Base-by-base conservation (phyloP, 202 grass and related monocot species). In the Zizania palustris region DNA sequence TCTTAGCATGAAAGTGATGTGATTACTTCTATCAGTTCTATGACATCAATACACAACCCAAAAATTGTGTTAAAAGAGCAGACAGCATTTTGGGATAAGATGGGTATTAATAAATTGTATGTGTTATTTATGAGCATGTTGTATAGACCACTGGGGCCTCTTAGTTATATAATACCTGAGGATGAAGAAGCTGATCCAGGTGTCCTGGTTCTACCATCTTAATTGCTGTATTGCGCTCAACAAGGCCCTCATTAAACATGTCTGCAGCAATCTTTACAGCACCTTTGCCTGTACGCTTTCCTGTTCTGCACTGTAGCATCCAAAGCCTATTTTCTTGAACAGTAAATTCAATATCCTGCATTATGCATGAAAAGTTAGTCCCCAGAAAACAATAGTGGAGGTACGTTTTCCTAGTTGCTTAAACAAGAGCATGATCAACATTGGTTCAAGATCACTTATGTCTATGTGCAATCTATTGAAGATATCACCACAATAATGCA, bases 171-270 rank as follows among this genome's bases (percentile, higher is more conserved):
- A 50, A 75, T 98, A 99, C 96, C 87, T 99, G 96, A 33, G 96
- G 96, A 84, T 99, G 96, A 69, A 99, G 96, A 85, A 99, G 96
- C 82, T 99, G 96, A 62, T 96, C 96, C 41, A 99, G 54, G 79
- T 99, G 96, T 16, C 92, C 90, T 85, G 96, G 85, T 68, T 99
- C 96, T 9, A 99, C 96, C 96, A 96, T 96, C 86, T 99, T 99
- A 83, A 99, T 90, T 0, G 92, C 96, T 63, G 67, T 13, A 38
- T 20, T 56, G 41, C 12, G 81, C 11, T 96, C 92, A 79, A 99
- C 81, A 82, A 96, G 80, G 60, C 84, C 90, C 82, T 99, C 96
- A 46, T 71, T 81, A 50, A 96, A 90, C 85, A 99, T 85, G 80
- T 99, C 96, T 49, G 96, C 96, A 10, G 96, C 92, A 83, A 99